Percentiles rank a stretch among this genome's conserved stretches.
Evolutionary conservation across 163 green algal genomes (phyloP).

Genomic region (Prototheca wickerhamii): DNA sequence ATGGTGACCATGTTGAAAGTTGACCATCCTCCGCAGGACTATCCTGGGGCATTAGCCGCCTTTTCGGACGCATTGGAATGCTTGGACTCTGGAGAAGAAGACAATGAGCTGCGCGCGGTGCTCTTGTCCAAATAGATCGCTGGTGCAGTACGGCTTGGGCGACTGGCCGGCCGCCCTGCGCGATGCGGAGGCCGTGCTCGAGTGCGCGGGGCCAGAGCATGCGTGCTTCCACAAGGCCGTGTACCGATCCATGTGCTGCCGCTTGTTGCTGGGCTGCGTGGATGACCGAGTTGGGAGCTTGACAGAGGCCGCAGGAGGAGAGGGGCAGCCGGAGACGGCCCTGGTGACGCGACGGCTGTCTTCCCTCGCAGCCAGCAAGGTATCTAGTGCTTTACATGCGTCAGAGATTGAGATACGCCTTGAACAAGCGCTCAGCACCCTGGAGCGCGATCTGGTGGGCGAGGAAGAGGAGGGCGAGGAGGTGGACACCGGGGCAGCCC

Average conservation of each 20-base stretch:
- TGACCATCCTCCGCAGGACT: too few relatives aligned
- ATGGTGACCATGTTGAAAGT: too few relatives aligned
- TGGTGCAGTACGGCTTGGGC: conserved; percentile 3
- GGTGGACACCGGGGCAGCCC: neutral
- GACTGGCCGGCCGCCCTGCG: neutral
- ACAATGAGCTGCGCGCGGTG: neutral
- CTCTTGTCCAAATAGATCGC: conserved; percentile 9
- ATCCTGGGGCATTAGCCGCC: too few relatives aligned
- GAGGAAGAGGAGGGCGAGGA: neutral
- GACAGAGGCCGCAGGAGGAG: too few relatives aligned
- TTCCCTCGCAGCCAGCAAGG: neutral
- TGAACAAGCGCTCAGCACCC: too few relatives aligned
- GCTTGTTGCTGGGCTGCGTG: conserved; percentile 3
- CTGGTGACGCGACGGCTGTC: neutral
- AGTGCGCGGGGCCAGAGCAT: neutral
- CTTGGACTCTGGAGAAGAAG: too few relatives aligned
- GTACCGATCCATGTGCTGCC: neutral
- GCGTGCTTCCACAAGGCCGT: conserved; percentile 1
- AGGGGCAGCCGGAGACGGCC: neutral
- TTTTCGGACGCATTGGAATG: too few relatives aligned
- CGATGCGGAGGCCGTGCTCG: conserved; percentile 9
- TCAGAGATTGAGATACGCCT: too few relatives aligned
- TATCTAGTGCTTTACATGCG: too few relatives aligned
- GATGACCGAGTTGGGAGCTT: neutral
- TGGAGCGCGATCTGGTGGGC: neutral